Evolutionary conservation across 352 stramenopile genomes (phyloP).

Genomic region (Pythium graminicola): DNA sequence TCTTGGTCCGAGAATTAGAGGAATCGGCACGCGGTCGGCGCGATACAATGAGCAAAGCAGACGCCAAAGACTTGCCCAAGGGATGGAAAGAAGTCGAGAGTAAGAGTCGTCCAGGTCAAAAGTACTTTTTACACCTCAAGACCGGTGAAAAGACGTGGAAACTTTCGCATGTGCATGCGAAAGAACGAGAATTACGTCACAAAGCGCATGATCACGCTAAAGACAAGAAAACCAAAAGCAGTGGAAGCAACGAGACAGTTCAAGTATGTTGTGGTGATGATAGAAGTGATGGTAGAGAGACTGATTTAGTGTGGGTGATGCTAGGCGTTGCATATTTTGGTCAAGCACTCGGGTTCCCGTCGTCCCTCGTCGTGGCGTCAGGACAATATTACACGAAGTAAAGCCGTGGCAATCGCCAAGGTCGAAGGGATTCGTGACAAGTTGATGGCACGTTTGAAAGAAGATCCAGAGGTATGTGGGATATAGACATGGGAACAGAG

Average conservation of each 20-base stretch:
- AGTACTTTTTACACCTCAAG: slow-evolving; percentile 83
- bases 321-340: slow-evolving; percentile 79
- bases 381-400: slow-evolving; percentile 82
- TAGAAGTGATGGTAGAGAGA: not conserved
- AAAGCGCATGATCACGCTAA: slow-evolving; percentile 25
- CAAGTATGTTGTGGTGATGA: slow-evolving; percentile 23
- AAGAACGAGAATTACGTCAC: slow-evolving; percentile 70
- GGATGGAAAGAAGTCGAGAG: slow-evolving; percentile 86
- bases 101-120: slow-evolving; percentile 78
- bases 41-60: slow-evolving; percentile 25
- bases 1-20: no score
- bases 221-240: slow-evolving; percentile 16
- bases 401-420: slow-evolving; percentile 75
- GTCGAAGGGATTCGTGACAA: slow-evolving; percentile 77
- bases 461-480: slow-evolving; percentile 48
- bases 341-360: slow-evolving; percentile 81
- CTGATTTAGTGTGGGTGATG: not conserved
- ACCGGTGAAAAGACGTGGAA: slow-evolving; percentile 86
- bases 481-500: not conserved
- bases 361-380: slow-evolving; percentile 84
- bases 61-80: slow-evolving; percentile 59
- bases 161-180: slow-evolving; percentile 72
- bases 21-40: no score
- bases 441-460: slow-evolving; percentile 59
- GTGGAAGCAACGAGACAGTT: slow-evolving; percentile 30